Conservation (phyloP, 1,139 yeast genomes). For the Magnusiomyces paraingens region DNA sequence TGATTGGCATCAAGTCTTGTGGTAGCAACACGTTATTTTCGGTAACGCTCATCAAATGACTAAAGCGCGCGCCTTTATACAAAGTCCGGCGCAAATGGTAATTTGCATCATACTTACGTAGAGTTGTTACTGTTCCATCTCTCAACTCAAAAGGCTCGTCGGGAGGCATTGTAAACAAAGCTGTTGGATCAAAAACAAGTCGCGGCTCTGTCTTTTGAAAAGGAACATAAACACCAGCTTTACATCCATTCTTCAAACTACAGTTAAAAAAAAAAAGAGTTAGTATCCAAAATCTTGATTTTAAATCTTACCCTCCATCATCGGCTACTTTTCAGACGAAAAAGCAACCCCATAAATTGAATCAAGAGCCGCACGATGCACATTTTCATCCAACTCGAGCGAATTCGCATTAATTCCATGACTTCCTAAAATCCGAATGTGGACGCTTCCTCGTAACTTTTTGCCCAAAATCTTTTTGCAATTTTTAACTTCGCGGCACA, state of each 20-base stretch:
- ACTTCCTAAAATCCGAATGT: conserved; percentile 46
- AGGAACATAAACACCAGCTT: conserved; percentile 9
- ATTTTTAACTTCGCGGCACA: conserved; percentile 35
- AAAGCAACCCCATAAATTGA: conserved; percentile 53
- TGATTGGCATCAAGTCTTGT: too few species aligned
- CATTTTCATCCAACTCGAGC: conserved; percentile 38
- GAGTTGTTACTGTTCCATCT: too few species aligned
- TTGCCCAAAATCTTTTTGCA: conserved; percentile 17
- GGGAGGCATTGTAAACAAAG: not conserved
- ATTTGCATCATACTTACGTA: too few species aligned
- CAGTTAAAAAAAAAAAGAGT: not conserved
- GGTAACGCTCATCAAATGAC: too few species aligned
- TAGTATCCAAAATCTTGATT: too few species aligned
- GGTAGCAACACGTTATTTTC: too few species aligned
- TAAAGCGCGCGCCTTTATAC: too few species aligned
- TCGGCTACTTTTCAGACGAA: conserved; percentile 19
- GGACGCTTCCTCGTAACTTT: conserved; percentile 34
- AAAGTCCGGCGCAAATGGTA: too few species aligned
- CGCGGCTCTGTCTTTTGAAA: conserved; percentile 8
- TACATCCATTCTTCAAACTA: not conserved
- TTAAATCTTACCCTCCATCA: not conserved
- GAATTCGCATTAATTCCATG: conserved; percentile 35
- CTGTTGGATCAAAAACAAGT: not conserved
- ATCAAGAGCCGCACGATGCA: conserved; percentile 46
- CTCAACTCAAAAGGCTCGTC: too few species aligned